Evolutionary conservation across 176 grass and related monocot genomes (phyloP), one percentile per base, ranked within the genome.

Genomic region (Poa annua): DNA sequence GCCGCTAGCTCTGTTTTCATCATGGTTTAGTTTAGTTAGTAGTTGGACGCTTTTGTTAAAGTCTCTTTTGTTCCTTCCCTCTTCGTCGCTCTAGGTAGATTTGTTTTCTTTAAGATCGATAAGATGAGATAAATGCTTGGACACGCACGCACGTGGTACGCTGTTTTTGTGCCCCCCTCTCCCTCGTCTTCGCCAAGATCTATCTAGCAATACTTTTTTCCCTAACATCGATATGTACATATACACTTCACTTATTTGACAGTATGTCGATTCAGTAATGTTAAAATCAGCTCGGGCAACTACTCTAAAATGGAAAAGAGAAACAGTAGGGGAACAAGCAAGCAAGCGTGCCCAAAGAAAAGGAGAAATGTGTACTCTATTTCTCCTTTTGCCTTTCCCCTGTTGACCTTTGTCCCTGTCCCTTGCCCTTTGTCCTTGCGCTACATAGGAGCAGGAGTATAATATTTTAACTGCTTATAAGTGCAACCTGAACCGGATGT

Each of bases 1-100:
- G 39, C 38, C 42, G 49, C 22, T 22, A 10, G 32, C 19, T 19
- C 55, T 32, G 61, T 52, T 62, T 50, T 73, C 74, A 35, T 73
- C 80, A 72, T 72, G 72, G 21, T 2, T 61, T 57, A 2, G 39
- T 41, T 41, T 41, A 41, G 39, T 41, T 8, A 42, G 41, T 42
- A 2, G 25, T 22, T 21, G 12, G 7, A 25, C 35, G 10, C 26
- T 41, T 20, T 73, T 21, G 69, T 6, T 21, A 61, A 83, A 66
- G 71, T n/a, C 36, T 6, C 81, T 83, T 75, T 83, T 35, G 55
- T 35, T 16, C 39, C 55, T 50, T 25, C 17, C 29, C 56, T 75
- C 39, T 41, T 41, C 39, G 39, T 41, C 39, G 6, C 39, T 19
- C 26, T 0, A 44, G 16, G 4, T 60, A 25, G 51, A 21, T 0